phyloP scores from a whole-genome alignment of 768 basidiomycete species.

The Strobilomyces echinocephalus region DNA sequence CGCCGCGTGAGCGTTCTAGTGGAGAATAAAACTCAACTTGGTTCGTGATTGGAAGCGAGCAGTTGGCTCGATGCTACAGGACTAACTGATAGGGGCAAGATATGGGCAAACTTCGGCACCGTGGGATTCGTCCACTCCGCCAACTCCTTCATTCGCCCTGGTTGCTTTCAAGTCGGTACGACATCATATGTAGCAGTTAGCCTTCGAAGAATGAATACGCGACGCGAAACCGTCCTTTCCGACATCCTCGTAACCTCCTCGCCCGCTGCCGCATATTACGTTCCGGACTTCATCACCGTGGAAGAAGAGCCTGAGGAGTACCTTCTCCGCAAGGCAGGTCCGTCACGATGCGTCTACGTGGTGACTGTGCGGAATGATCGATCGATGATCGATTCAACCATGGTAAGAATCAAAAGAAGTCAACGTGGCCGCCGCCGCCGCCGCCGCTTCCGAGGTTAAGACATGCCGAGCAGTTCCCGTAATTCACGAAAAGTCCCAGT shows the following conservation, averaged over 20 bases:
- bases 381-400: no score
- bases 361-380: no score
- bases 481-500: no score
- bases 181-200: background rate
- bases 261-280: slow-evolving; percentile 50
- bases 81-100: background rate
- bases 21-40: slow-evolving; percentile 1
- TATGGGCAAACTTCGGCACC: slow-evolving; percentile 15
- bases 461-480: no score
- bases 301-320: slow-evolving; percentile 80
- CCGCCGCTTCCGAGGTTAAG: no score
- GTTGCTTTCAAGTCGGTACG: background rate
- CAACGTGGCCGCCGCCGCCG: no score
- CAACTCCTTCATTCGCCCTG: background rate
- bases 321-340: slow-evolving; percentile 65
- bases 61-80: background rate
- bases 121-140: slow-evolving; percentile 22
- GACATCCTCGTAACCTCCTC: slow-evolving; percentile 24
- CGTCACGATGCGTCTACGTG: background rate
- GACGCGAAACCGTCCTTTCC: slow-evolving; percentile 3
- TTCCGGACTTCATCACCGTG: slow-evolving; percentile 71
- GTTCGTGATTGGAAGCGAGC: background rate
- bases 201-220: slow-evolving; percentile 11
- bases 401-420: no score
- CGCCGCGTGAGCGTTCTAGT: background rate